Base-by-base conservation (phyloP, 164 flowering plant genomes). In the Protea cynaroides region DNA sequence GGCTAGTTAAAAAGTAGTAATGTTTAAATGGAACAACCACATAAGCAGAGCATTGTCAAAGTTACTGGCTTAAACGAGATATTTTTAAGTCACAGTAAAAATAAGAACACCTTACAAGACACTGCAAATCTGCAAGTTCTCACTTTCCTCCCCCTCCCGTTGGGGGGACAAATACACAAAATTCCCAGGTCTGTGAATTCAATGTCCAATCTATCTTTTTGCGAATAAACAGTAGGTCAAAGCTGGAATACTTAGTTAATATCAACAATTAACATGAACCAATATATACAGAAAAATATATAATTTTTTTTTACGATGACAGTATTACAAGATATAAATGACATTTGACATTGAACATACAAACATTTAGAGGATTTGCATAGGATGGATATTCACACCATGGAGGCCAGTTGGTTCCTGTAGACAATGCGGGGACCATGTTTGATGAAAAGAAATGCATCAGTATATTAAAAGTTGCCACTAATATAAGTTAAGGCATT, bases 321-420 rank as follows among this genome's bases (percentile, higher is more conserved):
- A 64, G 3, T 0, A 21, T 23, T 43, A 47, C 49, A 34, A 19
- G 34, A 58, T 46, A 46, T 6, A 29, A 51, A 65, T 38, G 19
- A 25, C n/a, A 14, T 37, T 68, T 29, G 55, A 44, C 7, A 58
- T 57, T 59, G 34, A 46, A 29, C 37, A 47, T 44, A 38, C 43
- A 52, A n/a, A 54, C 29, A 25, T 29, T 29, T 29, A 29, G 1
- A 54, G 59, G 65, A 46, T 53, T 19, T 25, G 34, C 17, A 24
- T 14, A 23, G 29, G 65, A 56, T 61, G 37, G 46, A 51, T 21
- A 49, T 57, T 77, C 73, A 69, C 62, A 72, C 11, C 59, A 43
- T 10, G 29, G 51, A 52, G n/a, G 65, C 55, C 43, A 43, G 59
- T 58, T 60, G 59, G 67, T 70, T 49, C 76, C 78, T 78, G 74